Conservation (phyloP, 495 filamentous ascomycete genomes). For the Thermothielavioides terrestris region DNA sequence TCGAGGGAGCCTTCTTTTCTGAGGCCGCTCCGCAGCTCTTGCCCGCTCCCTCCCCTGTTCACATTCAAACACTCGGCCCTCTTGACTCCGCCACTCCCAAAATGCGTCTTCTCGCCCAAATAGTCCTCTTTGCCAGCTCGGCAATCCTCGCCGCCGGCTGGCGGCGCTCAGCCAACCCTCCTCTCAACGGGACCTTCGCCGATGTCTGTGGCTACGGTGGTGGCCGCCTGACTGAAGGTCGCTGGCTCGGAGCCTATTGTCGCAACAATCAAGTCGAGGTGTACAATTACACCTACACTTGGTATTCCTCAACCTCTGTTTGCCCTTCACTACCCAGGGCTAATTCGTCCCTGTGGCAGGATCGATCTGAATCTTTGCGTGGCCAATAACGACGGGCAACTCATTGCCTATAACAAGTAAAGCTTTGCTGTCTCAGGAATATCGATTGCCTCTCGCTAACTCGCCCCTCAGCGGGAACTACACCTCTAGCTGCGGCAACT, state of each 20-base stretch:
- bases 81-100: not conserved
- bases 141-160: not conserved
- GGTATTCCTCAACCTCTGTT: not conserved
- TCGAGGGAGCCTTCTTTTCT: too few relatives aligned
- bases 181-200: slow-evolving; percentile 6
- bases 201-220: slow-evolving; percentile 8
- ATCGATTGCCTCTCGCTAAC: not conserved
- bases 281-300: slow-evolving; percentile 18
- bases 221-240: slow-evolving; percentile 7
- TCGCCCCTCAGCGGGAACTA: slow-evolving; percentile 9
- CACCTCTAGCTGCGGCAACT: slow-evolving; percentile 12
- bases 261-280: slow-evolving; percentile 11
- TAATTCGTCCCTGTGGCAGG: not conserved
- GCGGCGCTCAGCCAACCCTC: not conserved
- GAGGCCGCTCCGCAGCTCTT: too few relatives aligned
- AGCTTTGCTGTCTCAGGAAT: not conserved
- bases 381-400: slow-evolving; percentile 13
- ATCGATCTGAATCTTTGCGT: slow-evolving; percentile 17
- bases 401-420: slow-evolving; percentile 13
- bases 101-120: not conserved
- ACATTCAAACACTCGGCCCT: not conserved
- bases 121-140: not conserved
- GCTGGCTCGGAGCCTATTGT: slow-evolving; percentile 16
- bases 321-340: not conserved
- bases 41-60: not conserved